Evolutionary conservation across 805 yeast genomes (phyloP).

Genomic region (Lipomyces starkeyi): DNA sequence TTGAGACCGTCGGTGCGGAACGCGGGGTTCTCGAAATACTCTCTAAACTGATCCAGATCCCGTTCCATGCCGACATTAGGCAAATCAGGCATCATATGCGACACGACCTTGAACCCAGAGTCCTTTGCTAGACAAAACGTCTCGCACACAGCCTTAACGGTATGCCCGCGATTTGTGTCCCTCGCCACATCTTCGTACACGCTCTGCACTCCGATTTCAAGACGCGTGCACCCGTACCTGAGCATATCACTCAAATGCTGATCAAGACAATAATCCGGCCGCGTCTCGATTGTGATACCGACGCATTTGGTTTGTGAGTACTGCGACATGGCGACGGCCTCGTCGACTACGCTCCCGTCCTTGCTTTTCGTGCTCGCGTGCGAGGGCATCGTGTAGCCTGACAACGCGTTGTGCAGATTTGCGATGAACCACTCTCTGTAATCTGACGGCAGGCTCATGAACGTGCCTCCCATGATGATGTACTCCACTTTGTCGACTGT

Average conservation of each 20-base stretch:
- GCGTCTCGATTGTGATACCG: constrained; percentile 96
- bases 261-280: constrained; percentile 98
- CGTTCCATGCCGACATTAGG: constrained; percentile 99
- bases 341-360: constrained; percentile 60
- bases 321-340: constrained; percentile 88
- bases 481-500: constrained; percentile 97
- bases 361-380: constrained; percentile 18
- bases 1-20: constrained; percentile 97
- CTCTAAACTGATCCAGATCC: constrained; percentile 93
- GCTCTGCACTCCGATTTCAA: constrained; percentile 96
- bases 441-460: constrained; percentile 90
- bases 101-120: constrained; percentile 96
- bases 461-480: constrained; percentile 98
- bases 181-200: constrained; percentile 98
- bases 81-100: constrained; percentile 99
- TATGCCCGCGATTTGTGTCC: constrained; percentile 97
- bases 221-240: constrained; percentile 92
- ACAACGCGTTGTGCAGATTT: constrained; percentile 90
- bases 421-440: constrained; percentile 90
- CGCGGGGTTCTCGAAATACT: constrained; percentile 95
- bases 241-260: constrained; percentile 96
- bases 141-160: constrained; percentile 94
- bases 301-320: constrained; percentile 96
- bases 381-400: constrained; percentile 77
- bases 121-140: constrained; percentile 96